Base-by-base conservation (phyloP, 176 grass and related monocot species). In the Carex kokanica region DNA sequence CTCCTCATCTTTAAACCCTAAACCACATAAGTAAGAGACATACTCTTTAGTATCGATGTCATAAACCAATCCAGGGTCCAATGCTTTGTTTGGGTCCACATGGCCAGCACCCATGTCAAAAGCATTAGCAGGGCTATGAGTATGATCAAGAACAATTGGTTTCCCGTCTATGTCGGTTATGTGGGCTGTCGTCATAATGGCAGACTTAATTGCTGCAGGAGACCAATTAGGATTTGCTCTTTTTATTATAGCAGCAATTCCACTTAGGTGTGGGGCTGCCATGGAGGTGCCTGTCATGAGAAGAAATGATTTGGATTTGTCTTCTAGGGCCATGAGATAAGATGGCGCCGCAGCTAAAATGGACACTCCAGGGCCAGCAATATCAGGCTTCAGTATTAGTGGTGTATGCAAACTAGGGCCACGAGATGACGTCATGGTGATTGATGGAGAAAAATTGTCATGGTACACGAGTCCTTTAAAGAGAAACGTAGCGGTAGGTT, bases 31-130 rank as follows among this genome's bases (percentile, higher is more conserved):
- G 57, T 81, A 81, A 20, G 32, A 29, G 8, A 82, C 41, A 23
- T 82, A 82, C 4, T 82, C 79, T 34, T 82, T 12, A 15, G 8
- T 25, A 15, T 65, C 36, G 20, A 65, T 82, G 27, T 82, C 79
- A 62, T 82, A 82, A 20, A 82, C 58, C 6, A 82, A 71, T 6
- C 66, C 66, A 38, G 66, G 66, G 9, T 71, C 66, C 66, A 71
- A 71, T 11, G 66, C 66, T 36, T 71, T 71, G 12, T 71, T 40
- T 15, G 29, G 31, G 8, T 71, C 27, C 66, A 71, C 66, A 60
- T 17, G 16, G 5, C 40, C 40, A 6, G 40, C 40, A 56, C 54
- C 54, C 54, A 56, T 56, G 2, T 14, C 54, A 56, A 17, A 56
- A 17, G 5, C 54, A 56, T 17, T 16, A 56, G 54, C 54, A 16